These are phyloP conservation scores for Arbutus unedo DNA, from an alignment of 148 eudicot species.

Conservation along the genomic window DNA sequence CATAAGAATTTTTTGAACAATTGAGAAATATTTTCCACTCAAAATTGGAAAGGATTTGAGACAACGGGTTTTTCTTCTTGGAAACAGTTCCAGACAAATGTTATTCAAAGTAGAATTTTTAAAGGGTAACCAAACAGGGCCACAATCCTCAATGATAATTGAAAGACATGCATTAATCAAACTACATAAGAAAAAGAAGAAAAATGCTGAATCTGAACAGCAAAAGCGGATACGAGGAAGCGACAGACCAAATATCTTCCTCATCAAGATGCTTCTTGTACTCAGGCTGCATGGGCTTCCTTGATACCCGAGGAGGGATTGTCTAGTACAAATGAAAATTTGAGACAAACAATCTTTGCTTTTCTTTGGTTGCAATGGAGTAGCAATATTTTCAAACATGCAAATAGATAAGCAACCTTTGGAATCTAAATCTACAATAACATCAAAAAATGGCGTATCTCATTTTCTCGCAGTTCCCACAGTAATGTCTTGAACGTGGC, in stretches of 20 bases:
- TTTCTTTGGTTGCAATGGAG: not conserved
- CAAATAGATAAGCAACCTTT: conserved; percentile 5
- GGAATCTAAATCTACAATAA: conserved; percentile 1
- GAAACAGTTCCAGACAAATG: not conserved
- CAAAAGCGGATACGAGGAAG: conserved; percentile 85
- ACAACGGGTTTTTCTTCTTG: not conserved
- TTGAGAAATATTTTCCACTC: not conserved
- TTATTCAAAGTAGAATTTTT: not conserved
- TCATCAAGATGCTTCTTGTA: conserved; percentile 45
- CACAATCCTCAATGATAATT: conserved; percentile 1
- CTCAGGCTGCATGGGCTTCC: conserved; percentile 32
- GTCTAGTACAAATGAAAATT: conserved; percentile 35
- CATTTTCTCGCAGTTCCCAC: not conserved
- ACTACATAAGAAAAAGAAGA: not conserved
- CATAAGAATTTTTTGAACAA: not conserved
- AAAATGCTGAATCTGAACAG: not conserved
- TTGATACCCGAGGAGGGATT: conserved; percentile 42
- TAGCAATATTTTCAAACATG: not conserved
- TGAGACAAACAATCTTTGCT: conserved; percentile 3
- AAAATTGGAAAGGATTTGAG: not conserved
- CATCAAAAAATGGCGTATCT: not conserved
- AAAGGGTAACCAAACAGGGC: conserved; percentile 24
- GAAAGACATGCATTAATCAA: not conserved
- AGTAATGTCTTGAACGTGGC: not conserved
- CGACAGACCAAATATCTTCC: conserved; percentile 80